phyloP scores from a whole-genome alignment of 2,329 filamentous ascomycete genomes.

The Colletotrichum horii region DNA sequence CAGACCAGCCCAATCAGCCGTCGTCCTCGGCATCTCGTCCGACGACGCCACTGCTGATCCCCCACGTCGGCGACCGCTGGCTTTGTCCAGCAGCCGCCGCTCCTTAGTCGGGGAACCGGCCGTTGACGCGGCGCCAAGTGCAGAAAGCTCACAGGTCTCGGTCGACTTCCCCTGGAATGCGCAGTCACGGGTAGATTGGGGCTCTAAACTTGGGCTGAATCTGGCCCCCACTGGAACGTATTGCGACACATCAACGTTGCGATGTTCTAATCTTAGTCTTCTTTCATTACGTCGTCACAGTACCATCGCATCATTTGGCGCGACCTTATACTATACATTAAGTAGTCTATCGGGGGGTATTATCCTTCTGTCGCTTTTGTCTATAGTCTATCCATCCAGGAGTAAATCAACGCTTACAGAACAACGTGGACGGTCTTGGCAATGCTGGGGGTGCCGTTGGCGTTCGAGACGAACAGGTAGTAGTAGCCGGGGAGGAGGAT shows the following conservation, averaged over 20 bases:
- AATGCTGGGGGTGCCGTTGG: conserved; percentile 49
- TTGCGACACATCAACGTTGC: neutral
- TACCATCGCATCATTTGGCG: neutral
- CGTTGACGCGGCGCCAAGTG: neutral
- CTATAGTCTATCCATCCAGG: neutral
- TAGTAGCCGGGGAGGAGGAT: conserved; percentile 58
- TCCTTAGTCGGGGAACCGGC: neutral
- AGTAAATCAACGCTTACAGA: conserved; percentile 8
- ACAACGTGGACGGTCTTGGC: conserved; percentile 43
- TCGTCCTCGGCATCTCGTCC: neutral
- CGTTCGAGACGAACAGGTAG: conserved; percentile 57
- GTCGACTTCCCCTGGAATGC: neutral
- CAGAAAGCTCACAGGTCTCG: neutral
- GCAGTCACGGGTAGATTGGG: neutral
- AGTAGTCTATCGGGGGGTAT: neutral
- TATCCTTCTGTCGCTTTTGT: conserved; percentile 9
- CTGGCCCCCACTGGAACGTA: neutral
- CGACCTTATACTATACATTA: neutral
- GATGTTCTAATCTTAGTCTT: neutral
- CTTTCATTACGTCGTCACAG: neutral
- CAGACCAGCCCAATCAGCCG: neutral
- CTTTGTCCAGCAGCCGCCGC: neutral
- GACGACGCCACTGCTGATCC: neutral
- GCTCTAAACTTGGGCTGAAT: neutral
- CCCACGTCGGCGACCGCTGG: neutral